phyloP scores from a whole-genome alignment of 2,329 filamentous ascomycete genomes.

The Fusarium tupiense region DNA sequence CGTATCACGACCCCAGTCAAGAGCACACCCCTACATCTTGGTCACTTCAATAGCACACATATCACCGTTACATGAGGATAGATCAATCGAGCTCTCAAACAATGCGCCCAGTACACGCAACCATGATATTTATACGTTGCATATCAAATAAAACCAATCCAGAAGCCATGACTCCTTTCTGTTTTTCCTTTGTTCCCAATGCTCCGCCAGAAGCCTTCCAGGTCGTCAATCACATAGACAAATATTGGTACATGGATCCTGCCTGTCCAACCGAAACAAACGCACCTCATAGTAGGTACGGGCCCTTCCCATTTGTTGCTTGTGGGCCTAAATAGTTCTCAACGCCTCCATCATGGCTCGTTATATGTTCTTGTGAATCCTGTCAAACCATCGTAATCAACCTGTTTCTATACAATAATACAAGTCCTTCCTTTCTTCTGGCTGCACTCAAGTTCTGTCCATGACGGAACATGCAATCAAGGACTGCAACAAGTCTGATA shows the following conservation, averaged over 20 bases:
- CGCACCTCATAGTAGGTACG: conserved; percentile 3
- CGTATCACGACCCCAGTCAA: background rate
- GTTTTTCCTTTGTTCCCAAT: conserved; percentile 22
- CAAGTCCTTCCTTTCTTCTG: conserved; percentile 8
- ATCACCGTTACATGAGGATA: background rate
- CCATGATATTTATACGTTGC: conserved; percentile 28
- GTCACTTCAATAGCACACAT: background rate
- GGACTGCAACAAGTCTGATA: background rate
- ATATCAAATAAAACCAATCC: background rate
- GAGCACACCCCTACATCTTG: background rate
- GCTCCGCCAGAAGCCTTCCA: conserved; percentile 17
- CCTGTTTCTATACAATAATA: conserved; percentile 4
- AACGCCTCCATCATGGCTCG: conserved; percentile 34
- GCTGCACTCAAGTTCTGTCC: background rate
- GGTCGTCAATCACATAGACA: conserved; percentile 30
- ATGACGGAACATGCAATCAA: background rate
- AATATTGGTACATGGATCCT: conserved; percentile 34
- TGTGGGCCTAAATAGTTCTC: conserved; percentile 4
- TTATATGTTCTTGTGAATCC: conserved; percentile 23
- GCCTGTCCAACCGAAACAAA: conserved; percentile 21
- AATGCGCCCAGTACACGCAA: conserved; percentile 10
- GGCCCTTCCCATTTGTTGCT: conserved; percentile 11
- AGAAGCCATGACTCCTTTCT: conserved; percentile 22
- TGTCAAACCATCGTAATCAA: conserved; percentile 7
- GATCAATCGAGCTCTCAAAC: background rate